Evolutionary conservation across 2,329 filamentous ascomycete genomes (phyloP).

Genomic region (Teratosphaeria zuluensis): DNA sequence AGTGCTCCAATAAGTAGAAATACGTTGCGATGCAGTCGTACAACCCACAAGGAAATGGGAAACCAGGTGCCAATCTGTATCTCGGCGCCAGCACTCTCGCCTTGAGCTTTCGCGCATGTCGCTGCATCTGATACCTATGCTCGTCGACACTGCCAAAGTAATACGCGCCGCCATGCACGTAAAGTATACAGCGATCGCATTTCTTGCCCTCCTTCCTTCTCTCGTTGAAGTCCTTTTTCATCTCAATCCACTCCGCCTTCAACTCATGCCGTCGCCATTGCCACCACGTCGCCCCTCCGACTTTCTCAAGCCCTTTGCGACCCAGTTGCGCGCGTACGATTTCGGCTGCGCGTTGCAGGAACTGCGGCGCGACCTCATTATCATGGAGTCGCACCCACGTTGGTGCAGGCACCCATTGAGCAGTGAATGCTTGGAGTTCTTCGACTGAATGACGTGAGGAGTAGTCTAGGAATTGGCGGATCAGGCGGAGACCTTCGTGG

Average conservation of each 20-base stretch:
- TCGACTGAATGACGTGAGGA: constrained; percentile 86
- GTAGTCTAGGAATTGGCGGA: constrained; percentile 76
- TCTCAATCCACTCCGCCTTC: constrained; percentile 91
- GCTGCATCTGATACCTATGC: constrained; percentile 95
- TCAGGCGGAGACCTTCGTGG: constrained; percentile 79
- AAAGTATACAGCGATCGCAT: constrained; percentile 74
- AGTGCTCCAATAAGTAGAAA: constrained; percentile 64
- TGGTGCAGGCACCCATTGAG: constrained; percentile 83
- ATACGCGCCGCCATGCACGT: constrained; percentile 89
- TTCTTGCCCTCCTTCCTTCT: constrained; percentile 48
- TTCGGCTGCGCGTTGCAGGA: constrained; percentile 56
- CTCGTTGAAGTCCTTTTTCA: constrained; percentile 70
- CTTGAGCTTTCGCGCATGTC: constrained; percentile 88
- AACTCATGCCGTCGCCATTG: constrained; percentile 67
- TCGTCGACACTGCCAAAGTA: constrained; percentile 94
- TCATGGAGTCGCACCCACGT: constrained; percentile 76
- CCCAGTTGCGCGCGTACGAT: constrained; percentile 67
- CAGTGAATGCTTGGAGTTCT: constrained; percentile 82
- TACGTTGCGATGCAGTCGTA: constrained; percentile 87
- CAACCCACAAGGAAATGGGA: constrained; percentile 87
- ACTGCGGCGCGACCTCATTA: constrained; percentile 53
- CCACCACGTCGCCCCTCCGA: constrained; percentile 84
- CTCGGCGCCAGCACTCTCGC: constrained; percentile 75
- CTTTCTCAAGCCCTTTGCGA: constrained; percentile 57
- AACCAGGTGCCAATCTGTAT: constrained; percentile 86